A percentile compares a stretch with the other conserved stretches of the same genome.
Evolutionary conservation across 2,329 filamentous ascomycete genomes (phyloP).

Genomic region (Alternaria sp.): DNA sequence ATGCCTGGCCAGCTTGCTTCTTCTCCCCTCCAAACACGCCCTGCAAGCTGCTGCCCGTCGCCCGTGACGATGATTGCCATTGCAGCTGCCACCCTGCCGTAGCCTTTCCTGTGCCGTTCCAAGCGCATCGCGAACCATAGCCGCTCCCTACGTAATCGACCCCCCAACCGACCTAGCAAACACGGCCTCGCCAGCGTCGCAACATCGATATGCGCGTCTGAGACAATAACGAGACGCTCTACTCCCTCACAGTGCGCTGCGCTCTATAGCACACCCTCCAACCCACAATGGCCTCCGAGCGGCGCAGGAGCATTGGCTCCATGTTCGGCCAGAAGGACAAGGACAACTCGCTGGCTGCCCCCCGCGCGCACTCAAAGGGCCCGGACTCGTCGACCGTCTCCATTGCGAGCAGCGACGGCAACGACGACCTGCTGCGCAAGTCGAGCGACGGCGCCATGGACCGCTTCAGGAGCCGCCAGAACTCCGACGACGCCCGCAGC

Average conservation of each 20-base stretch:
- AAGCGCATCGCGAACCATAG: conserved; percentile 1
- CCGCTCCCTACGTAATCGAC: conserved; percentile 22
- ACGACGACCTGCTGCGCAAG: conserved; percentile 30
- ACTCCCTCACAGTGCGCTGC: neutral
- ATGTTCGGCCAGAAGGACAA: conserved; percentile 16
- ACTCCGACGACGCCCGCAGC: conserved; percentile 50
- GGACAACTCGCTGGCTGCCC: conserved; percentile 36
- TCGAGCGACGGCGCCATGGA: conserved; percentile 51
- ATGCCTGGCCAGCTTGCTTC: neutral
- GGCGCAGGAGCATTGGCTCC: conserved; percentile 31
- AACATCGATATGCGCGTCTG: conserved; percentile 12
- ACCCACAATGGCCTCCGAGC: conserved; percentile 31
- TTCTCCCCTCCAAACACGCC: neutral
- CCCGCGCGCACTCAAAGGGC: conserved; percentile 31
- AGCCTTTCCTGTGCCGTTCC: neutral
- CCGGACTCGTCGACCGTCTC: conserved; percentile 40
- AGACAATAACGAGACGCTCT: neutral
- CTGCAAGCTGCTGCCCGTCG: neutral
- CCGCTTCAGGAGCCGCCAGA: conserved; percentile 46
- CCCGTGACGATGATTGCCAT: conserved; percentile 2
- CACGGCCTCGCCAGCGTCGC: neutral
- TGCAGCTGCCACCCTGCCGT: conserved; percentile 1
- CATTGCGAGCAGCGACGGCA: conserved; percentile 39
- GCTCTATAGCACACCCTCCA: neutral
- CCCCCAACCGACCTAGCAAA: conserved; percentile 2